Evolutionary conservation across 148 eudicot species (phyloP), one percentile per base, ranked within the genome.

Genomic region (Tetragonia tetragonoides): DNA sequence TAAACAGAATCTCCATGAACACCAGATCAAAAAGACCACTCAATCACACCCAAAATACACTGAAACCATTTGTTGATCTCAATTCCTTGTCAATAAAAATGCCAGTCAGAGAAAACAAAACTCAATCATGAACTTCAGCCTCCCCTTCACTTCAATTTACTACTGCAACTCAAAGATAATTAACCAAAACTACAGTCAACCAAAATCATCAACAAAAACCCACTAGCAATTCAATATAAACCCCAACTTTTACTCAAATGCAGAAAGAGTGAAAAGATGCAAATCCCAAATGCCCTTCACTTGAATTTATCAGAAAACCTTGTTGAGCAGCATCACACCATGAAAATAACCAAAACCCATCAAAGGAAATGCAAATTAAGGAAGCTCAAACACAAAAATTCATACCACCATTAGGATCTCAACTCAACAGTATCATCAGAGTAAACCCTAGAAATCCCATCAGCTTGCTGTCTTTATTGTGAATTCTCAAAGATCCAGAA

Each of bases 401-500:
- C 42, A 61, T 49, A 10, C n/a, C 37, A 49, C 14, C 1, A 49
- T 28, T 21, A 70, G 57, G 66, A 70, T 76, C 75, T 81, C 70
- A 70, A 76, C 79, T 70, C 34, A 76, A 76, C 28, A 70, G 75
- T 81, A 81, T 38, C 79, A 70, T 46, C 57, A 66, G 18, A 63
- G 40, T 24, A 76, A 83, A 60, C 80, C 81, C 75, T 72, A 73
- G 44, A 83, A 59, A 71, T 46, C 49, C 78, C 37, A 71, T 73
- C 70, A 76, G 61, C 73, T 28, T 44, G 46, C 42, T 61, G 47
- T 18, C 9, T 17, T n/a, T 10, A 64, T 39, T 74, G 34, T 23
- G 5, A 74, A 78, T 75, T 66, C 20, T 37, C 60, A 71, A 28
- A 75, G 82, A 84, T 81, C 82, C 74, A 75, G 70, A 75, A 78